Evolutionary conservation across 805 yeast genomes (phyloP), one percentile per base, ranked within the genome.

Genomic region (Jamesozyma hellenica): DNA sequence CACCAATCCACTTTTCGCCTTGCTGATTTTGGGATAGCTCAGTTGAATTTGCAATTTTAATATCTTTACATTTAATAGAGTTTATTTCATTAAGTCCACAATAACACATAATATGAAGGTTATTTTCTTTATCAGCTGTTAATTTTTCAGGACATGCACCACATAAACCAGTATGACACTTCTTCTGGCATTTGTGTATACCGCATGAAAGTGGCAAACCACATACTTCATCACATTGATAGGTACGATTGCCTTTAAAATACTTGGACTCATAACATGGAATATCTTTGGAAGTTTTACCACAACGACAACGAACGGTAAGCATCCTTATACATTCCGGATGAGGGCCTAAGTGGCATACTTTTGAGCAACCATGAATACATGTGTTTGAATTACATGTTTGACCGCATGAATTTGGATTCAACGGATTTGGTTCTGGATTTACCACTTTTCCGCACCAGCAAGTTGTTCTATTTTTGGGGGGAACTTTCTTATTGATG

Each of bases 331-430:
- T 77, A 64, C 96, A 87, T 30, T 66, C 66, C 1, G 85, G 77
- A 59, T 88, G 96, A 1, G 87, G 82, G 0, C 95, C 96, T 2
- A 95, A 90, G 57, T 87, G 96, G 56, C 96, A 87, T 13, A 71
- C 69, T 4, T 77, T 62, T 1, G 82, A 61, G 53, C 96, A 87
- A 3, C 76, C 73, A 55, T 87, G 96, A 2, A 77, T 70, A 56
- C 96, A 82, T 1, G 61, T 56, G 37, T 79, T 66, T 26, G 73
- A 70, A 29, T 66, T 63, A 64, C 96, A 87, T 0, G 84, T 70
- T 54, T 82, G 87, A 2, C 95, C 95, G 67, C 96, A 88, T 36
- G 92, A 79, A 48, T 87, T 92, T 0, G 96, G 95, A 36, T 69
- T 63, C 38, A 78, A 59, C 15, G 68, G 60, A 50, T 79, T 77